Evolutionary conservation across 1,284 basidiomycete species (phyloP).

Genomic region (Coniophora puteana): DNA sequence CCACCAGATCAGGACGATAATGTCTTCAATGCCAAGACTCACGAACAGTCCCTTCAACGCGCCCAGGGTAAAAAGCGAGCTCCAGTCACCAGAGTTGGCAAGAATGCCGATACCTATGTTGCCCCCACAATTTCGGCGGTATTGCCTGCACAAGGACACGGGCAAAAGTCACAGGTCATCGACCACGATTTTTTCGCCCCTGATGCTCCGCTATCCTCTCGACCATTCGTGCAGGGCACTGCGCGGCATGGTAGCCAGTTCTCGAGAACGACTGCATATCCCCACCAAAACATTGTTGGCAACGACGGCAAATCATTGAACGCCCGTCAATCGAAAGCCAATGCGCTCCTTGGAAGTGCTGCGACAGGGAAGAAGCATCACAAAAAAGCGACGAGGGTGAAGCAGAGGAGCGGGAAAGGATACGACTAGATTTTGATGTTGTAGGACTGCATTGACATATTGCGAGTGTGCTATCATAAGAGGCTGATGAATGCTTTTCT

Average conservation of each 20-base stretch:
- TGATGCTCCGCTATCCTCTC: conserved; percentile 44
- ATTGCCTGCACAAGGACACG: conserved; percentile 31
- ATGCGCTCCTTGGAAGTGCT: conserved; percentile 42
- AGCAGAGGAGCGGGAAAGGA: conserved; percentile 87
- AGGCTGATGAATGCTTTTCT: no score
- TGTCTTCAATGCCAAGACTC: conserved; percentile 77
- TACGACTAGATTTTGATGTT: conserved; percentile 56
- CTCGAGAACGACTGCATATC: conserved; percentile 62
- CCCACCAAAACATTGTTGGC: conserved; percentile 77
- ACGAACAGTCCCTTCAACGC: conserved; percentile 57
- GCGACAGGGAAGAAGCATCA: conserved; percentile 79
- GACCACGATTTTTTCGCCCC: conserved; percentile 85
- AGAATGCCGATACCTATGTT: conserved; percentile 82
- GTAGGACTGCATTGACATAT: no score
- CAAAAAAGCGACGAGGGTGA: conserved; percentile 81
- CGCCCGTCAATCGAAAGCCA: conserved; percentile 43
- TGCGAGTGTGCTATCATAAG: no score
- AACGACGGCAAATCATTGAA: conserved; percentile 69
- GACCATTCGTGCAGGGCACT: conserved; percentile 67
- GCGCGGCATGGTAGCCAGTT: conserved; percentile 56
- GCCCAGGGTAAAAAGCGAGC: conserved; percentile 77
- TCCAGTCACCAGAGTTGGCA: conserved; percentile 79
- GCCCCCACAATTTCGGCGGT: conserved; percentile 20
- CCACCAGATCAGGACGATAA: conserved; percentile 72
- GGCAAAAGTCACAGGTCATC: conserved; percentile 60